Evolutionary conservation across 2,329 filamentous ascomycete species (phyloP).

Genomic region (Metarhizium guizhouense): DNA sequence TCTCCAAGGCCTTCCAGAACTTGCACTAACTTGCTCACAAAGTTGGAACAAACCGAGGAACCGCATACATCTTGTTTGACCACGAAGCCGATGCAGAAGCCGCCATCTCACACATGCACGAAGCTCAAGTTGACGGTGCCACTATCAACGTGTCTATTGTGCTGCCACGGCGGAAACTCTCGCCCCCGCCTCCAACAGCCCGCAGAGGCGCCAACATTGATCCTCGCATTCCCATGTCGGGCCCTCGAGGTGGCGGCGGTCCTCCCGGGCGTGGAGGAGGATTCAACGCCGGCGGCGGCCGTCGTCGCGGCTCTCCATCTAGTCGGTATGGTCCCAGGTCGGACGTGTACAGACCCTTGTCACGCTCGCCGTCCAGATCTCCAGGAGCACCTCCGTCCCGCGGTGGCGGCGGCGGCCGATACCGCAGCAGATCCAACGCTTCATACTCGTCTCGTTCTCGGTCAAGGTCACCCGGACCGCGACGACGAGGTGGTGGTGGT

Average conservation of each 20-base stretch:
- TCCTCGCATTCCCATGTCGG: slow-evolving; percentile 29
- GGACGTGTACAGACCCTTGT: slow-evolving; percentile 56
- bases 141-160: slow-evolving; percentile 83
- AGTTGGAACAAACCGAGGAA: slow-evolving; percentile 87
- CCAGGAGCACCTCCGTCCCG: slow-evolving; percentile 30
- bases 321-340: slow-evolving; percentile 33
- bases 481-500: slow-evolving; percentile 21
- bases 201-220: slow-evolving; percentile 53
- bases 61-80: slow-evolving; percentile 82
- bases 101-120: slow-evolving; percentile 95
- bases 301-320: slow-evolving; percentile 26
- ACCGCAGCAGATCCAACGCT: slow-evolving; percentile 34
- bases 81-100: slow-evolving; percentile 71
- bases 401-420: slow-evolving; percentile 24
- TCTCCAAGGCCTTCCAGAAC: not conserved
- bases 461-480: slow-evolving; percentile 28
- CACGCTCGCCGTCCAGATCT: slow-evolving; percentile 33
- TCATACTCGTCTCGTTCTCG: slow-evolving; percentile 41
- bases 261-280: slow-evolving; percentile 16
- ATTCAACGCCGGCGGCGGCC: slow-evolving; percentile 24
- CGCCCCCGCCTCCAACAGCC: slow-evolving; percentile 65
- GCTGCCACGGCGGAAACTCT: slow-evolving; percentile 73
- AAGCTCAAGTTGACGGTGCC: slow-evolving; percentile 83
- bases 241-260: slow-evolving; percentile 24
- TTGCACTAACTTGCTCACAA: not conserved